Conservation (phyloP, 2,329 filamentous ascomycete genomes). For the Pyrenochaeta sp. region DNA sequence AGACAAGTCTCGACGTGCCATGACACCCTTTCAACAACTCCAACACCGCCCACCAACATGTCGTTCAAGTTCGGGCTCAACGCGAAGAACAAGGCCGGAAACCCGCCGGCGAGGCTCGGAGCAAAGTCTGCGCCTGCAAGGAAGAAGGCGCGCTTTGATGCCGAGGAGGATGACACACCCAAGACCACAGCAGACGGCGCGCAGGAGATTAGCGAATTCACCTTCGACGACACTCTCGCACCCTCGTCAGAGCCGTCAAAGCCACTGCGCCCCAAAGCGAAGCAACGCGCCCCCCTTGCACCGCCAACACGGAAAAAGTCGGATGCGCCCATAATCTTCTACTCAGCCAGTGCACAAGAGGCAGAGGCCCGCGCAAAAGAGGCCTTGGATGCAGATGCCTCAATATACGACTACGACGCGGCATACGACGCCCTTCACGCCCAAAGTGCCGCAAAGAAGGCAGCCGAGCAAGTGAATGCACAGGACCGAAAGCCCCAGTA, state of each 20-base stretch:
- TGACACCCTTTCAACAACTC: conserved; percentile 2
- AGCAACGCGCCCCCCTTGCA: conserved; percentile 41
- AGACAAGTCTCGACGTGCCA: conserved; percentile 6
- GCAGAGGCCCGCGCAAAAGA: conserved; percentile 70
- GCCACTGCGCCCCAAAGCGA: conserved; percentile 43
- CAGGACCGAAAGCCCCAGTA: conserved; percentile 75
- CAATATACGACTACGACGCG: conserved; percentile 84
- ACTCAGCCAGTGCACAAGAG: conserved; percentile 70
- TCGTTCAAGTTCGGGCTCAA: conserved; percentile 66
- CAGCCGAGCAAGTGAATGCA: conserved; percentile 60
- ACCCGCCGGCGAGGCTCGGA: conserved; percentile 19
- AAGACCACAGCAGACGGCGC: conserved; percentile 48
- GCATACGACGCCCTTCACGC: conserved; percentile 79
- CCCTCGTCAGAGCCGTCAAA: conserved; percentile 28
- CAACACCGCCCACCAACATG: conserved; percentile 32
- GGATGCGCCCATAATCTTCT: conserved; percentile 57
- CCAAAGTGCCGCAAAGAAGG: conserved; percentile 62
- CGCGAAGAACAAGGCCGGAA: conserved; percentile 61
- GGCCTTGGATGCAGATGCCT: conserved; percentile 72
- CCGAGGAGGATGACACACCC: conserved; percentile 62
- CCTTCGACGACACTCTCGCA: conserved; percentile 62
- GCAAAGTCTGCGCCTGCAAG: conserved; percentile 35
- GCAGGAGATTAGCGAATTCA: conserved; percentile 65
- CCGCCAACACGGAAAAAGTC: conserved; percentile 45
- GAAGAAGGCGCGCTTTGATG: conserved; percentile 58